A percentile compares a stretch with the other conserved stretches of the same genome.
Evolutionary conservation across 257 asterid species (phyloP).

Genomic region (Parsonsia alboflavescens): DNA sequence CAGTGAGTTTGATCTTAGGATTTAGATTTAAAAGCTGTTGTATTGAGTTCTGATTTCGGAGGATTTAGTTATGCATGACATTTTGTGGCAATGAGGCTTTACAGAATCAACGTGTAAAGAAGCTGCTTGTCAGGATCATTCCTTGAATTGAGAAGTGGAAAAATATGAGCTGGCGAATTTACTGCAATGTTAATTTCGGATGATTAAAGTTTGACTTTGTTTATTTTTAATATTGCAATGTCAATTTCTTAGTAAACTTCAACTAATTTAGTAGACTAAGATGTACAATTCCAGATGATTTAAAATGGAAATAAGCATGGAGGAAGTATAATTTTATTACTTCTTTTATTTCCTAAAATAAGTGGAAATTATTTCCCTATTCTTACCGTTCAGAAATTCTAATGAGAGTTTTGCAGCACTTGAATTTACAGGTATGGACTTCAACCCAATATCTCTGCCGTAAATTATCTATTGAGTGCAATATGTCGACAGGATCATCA

Average conservation of each 20-base stretch:
- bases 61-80: neutral
- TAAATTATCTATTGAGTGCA: conserved; percentile 71
- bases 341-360: neutral
- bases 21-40: neutral
- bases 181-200: neutral
- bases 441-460: conserved; percentile 48
- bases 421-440: conserved; percentile 63
- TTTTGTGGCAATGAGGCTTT: neutral
- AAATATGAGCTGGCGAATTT: neutral
- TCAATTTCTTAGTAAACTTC: no score
- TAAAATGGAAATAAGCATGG: no score
- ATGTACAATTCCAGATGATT: no score
- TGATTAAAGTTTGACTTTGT: neutral
- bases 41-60: neutral
- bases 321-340: neutral
- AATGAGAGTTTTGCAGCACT: conserved; percentile 25
- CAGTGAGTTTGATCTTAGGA: neutral
- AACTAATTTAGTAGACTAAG: no score
- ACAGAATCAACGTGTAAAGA: neutral
- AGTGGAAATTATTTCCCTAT: neutral
- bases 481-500: conserved; percentile 54
- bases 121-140: neutral
- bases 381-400: neutral
- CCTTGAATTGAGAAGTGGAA: neutral
- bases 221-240: no score